Conservation (phyloP, 768 basidiomycete genomes). For the Chalciporus sphaerocephalus region DNA sequence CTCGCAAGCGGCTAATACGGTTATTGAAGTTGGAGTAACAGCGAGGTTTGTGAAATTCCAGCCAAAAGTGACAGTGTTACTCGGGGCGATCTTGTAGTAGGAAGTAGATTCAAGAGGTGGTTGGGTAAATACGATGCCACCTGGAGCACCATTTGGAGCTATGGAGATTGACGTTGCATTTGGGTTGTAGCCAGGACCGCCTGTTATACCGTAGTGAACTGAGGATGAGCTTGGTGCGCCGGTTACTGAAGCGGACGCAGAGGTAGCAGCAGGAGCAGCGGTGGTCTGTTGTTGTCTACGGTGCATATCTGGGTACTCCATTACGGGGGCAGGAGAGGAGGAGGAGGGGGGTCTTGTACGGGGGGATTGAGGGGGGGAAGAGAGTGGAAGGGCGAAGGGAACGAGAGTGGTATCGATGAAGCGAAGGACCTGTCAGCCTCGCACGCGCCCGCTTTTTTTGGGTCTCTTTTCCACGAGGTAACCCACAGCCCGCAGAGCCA, state of each 20-base stretch:
- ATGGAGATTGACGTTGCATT: slow-evolving; percentile 24
- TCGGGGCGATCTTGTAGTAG: slow-evolving; percentile 60
- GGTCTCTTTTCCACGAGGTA: slow-evolving; percentile 4
- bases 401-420: neutral
- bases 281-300: neutral
- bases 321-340: slow-evolving; percentile 1
- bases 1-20: slow-evolving; percentile 59
- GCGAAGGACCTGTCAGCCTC: slow-evolving; percentile 10
- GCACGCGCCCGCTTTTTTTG: slow-evolving; percentile 19
- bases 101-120: slow-evolving; percentile 57
- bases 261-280: neutral
- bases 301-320: neutral
- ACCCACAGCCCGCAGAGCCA: neutral
- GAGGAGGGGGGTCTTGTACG: slow-evolving; percentile 16
- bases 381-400: neutral
- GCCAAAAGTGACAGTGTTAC: slow-evolving; percentile 60
- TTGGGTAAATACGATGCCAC: slow-evolving; percentile 50
- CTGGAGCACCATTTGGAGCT: slow-evolving; percentile 36
- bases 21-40: slow-evolving; percentile 49
- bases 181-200: slow-evolving; percentile 24
- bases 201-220: slow-evolving; percentile 19
- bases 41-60: slow-evolving; percentile 67
- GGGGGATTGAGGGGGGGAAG: slow-evolving; percentile 1
- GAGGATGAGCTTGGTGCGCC: neutral
- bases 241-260: neutral